A percentile compares a stretch with the other conserved stretches of the same genome.
Evolutionary conservation across 2,329 filamentous ascomycete genomes (phyloP).

Genomic region (Colletotrichum noveboracense): DNA sequence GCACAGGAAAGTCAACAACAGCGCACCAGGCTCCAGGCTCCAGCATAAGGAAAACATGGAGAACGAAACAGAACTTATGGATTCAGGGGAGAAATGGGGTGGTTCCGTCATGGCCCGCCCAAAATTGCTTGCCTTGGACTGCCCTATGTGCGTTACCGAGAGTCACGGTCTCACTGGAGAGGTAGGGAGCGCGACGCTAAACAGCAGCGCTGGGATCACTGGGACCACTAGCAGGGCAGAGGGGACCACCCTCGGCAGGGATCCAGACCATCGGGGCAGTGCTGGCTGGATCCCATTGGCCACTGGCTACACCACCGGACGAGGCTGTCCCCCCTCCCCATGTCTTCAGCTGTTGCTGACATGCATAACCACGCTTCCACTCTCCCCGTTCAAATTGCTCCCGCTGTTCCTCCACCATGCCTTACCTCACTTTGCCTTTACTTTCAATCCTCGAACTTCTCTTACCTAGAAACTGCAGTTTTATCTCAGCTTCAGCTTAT

Average conservation of each 20-base stretch:
- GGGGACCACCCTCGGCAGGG: not conserved
- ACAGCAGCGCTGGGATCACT: not conserved
- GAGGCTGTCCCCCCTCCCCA: constrained; percentile 6
- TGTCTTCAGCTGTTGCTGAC: constrained; percentile 20
- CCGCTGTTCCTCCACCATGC: not conserved
- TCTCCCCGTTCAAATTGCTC: not conserved
- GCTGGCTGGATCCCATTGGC: constrained; percentile 3
- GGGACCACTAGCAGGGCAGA: not conserved
- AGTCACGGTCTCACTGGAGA: not conserved
- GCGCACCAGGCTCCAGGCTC: not conserved
- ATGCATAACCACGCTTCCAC: constrained; percentile 16
- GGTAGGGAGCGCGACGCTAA: constrained; percentile 7
- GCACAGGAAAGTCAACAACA: not conserved
- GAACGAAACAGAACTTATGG: not conserved
- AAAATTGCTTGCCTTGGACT: not conserved
- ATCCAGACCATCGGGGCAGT: constrained; percentile 11
- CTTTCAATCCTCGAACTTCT: not conserved
- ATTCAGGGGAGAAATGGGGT: constrained; percentile 1
- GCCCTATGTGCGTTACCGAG: not conserved
- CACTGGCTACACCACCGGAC: not conserved
- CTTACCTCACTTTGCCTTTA: not conserved
- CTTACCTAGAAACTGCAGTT: not conserved
- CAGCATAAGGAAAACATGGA: not conserved
- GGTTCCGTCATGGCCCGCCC: constrained; percentile 1
- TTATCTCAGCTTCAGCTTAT: not conserved